phyloP scores from a whole-genome alignment of 768 basidiomycete species.

The Cubamyces sp. region DNA sequence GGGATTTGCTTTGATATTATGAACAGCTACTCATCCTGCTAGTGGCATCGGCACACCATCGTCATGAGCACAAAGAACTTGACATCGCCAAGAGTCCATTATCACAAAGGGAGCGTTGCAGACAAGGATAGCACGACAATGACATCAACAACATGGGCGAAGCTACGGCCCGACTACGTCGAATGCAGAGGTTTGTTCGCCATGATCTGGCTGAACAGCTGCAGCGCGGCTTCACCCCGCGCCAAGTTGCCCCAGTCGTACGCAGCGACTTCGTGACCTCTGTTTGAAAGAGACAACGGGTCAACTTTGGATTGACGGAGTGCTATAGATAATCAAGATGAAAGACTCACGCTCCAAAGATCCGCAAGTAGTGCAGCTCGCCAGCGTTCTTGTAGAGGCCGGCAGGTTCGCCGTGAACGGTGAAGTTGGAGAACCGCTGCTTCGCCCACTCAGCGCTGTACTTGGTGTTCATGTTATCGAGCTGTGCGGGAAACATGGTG shows the following conservation, averaged over 20 bases:
- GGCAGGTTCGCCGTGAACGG: slow-evolving; percentile 50
- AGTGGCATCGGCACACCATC: too few species aligned
- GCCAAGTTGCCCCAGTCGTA: slow-evolving; percentile 29
- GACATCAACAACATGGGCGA: too few species aligned
- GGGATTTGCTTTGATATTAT: too few species aligned
- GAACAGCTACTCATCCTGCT: too few species aligned
- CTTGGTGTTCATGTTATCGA: slow-evolving; percentile 49
- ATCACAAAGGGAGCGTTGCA: too few species aligned
- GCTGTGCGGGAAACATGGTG: slow-evolving; percentile 29
- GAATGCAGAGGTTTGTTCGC: slow-evolving; percentile 26
- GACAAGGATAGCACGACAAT: too few species aligned
- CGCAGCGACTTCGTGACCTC: slow-evolving; percentile 36
- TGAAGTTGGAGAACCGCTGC: slow-evolving; percentile 52
- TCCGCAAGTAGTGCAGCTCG: slow-evolving; percentile 55
- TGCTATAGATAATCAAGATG: not conserved
- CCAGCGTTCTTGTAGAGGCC: slow-evolving; percentile 64
- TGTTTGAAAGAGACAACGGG: not conserved
- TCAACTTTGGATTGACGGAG: not conserved
- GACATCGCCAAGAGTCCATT: too few species aligned
- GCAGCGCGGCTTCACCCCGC: slow-evolving; percentile 30
- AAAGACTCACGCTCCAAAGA: slow-evolving; percentile 38
- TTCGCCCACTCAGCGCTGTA: slow-evolving; percentile 45
- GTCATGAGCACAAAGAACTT: too few species aligned
- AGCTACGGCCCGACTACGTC: slow-evolving; percentile 12
- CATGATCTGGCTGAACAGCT: slow-evolving; percentile 38